Evolutionary conservation across 768 basidiomycete genomes (phyloP), one percentile per base, ranked within the genome.

Genomic region (Amanita thiersii): DNA sequence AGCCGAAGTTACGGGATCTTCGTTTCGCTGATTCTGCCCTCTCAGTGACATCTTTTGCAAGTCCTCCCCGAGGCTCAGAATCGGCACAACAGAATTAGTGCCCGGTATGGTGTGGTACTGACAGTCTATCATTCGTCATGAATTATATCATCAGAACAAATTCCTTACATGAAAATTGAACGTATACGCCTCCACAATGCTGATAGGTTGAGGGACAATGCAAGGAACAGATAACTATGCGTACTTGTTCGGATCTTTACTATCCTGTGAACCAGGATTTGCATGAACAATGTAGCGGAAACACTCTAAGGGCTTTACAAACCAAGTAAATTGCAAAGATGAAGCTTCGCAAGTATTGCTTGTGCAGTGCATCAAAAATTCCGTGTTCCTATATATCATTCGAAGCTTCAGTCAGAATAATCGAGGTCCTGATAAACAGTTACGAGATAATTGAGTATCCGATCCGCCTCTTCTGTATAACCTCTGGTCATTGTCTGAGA

Each of bases 301-400:
- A 26, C 31, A 34, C 23, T 15, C 24, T n/a, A n/a, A n/a, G 14
- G 33, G 31, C 21, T 32, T 41, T 18, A 60, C 75, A 45, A 42
- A 90, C 90, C 45, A 91, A 62, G 54, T 88, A 91, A 39, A 91
- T 75, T 4, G 81, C 88, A 50, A 91, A 87, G 39, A 90, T 81
- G 57, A 89, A 88, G 52, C 82, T 86, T 36, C 76, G 78, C 34
- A 93, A 73, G 60, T 89, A 93, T 49, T 79, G 81, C 53, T 82
- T 88, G 54, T 87, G 75, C 24, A 93, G 62, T 0, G 90, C 90
- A 46, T 92, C 84, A 48, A 86, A 89, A 31, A 91, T 87, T 0
- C 90, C 90, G 44, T 77, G 65, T 61, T 93, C 89, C 89, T 91
- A 14, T 8, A 47, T 26, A 40, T 12, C 23, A 5, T 25, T 43